Base-by-base conservation (phyloP, 2,329 filamentous ascomycete genomes). In the Periglandula ipomoeae region DNA sequence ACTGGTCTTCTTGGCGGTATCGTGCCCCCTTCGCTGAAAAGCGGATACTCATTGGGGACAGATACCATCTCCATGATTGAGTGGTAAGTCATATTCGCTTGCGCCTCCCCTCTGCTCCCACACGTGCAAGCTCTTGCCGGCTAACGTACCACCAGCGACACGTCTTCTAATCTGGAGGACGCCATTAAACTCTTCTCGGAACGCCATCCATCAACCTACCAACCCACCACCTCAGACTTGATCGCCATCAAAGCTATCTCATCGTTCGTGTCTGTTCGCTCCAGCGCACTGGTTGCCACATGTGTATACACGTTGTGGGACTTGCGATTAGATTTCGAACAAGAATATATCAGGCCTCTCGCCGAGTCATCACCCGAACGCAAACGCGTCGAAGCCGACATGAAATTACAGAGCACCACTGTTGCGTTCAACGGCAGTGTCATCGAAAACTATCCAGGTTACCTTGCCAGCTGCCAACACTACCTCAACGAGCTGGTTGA, bases 361-460 rank as follows among this genome's bases (percentile, higher is more conserved):
- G 52, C 62, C 11, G 48, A 61, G 9, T 59, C 55, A 17, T 67
- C 68, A 11, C 49, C 60, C 4, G 53, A 63, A 30, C 70, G 71
- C 46, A 53, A 60, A 9, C 73, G 75, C 32, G 68, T 76, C 0
- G 78, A 81, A 55, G 66, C 67, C 15, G 79, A 80, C 53, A 68
- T 68, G 2, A 63, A 69, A 39, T 60, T 75, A 7, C 59, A 61
- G 30, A 66, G 69, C 49, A 81, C 78, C 3, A 74, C 78, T 2
- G 79, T 91, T n/a, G 84, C 84, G 3, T 90, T 84, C 65, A 89
- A 88, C 59, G 87, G 87, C 40, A 85, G 82, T 24, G 85, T 91
- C 44, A 82, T 90, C 46, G 85, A 90, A 65, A 82, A 84, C 57
- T 91, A 90, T 59, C 85, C 87, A 0, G 70, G 71, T 7, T 91